Conservation (phyloP, 2,329 filamentous ascomycete genomes). For the Graphiopsis chlorocephala region DNA sequence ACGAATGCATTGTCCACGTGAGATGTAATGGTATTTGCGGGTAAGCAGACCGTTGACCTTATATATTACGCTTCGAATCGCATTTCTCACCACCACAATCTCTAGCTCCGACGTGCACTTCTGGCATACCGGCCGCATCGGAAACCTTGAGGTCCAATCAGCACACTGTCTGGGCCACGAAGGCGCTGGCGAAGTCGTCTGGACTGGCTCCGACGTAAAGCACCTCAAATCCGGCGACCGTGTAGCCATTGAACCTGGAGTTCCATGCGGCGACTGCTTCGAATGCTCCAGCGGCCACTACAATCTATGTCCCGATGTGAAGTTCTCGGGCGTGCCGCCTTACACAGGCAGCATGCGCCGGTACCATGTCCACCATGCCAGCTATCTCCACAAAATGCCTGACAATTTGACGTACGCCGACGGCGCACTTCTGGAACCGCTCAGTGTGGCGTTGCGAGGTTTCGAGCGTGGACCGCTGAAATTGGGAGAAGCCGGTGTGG, state of each 20-base stretch:
- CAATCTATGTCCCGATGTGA: slow-evolving; percentile 84
- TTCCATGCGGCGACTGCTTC: slow-evolving; percentile 58
- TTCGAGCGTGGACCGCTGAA: slow-evolving; percentile 36
- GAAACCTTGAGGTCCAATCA: slow-evolving; percentile 59
- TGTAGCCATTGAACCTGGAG: slow-evolving; percentile 65
- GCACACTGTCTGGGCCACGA: slow-evolving; percentile 69
- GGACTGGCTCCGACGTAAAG: slow-evolving; percentile 57
- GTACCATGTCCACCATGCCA: slow-evolving; percentile 76
- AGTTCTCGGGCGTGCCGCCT: slow-evolving; percentile 86
- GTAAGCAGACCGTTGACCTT: slow-evolving; percentile 7
- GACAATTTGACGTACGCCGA: slow-evolving; percentile 73
- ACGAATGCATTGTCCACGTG: slow-evolving; percentile 31
- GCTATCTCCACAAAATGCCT: slow-evolving; percentile 89
- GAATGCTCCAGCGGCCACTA: slow-evolving; percentile 78
- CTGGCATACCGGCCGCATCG: slow-evolving; percentile 54
- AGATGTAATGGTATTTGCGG: slow-evolving; percentile 32
- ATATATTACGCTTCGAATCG: not conserved
- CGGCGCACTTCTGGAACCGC: slow-evolving; percentile 77
- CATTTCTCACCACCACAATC: not conserved
- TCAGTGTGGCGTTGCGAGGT: slow-evolving; percentile 49
- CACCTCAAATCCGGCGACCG: slow-evolving; percentile 60
- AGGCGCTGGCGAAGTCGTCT: slow-evolving; percentile 62
- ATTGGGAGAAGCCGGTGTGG: slow-evolving; percentile 41
- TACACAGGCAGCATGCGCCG: slow-evolving; percentile 67
- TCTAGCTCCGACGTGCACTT: slow-evolving; percentile 30